Conservation (phyloP, 176 grass and related monocot species). For the Miscanthus lutarioriparius region DNA sequence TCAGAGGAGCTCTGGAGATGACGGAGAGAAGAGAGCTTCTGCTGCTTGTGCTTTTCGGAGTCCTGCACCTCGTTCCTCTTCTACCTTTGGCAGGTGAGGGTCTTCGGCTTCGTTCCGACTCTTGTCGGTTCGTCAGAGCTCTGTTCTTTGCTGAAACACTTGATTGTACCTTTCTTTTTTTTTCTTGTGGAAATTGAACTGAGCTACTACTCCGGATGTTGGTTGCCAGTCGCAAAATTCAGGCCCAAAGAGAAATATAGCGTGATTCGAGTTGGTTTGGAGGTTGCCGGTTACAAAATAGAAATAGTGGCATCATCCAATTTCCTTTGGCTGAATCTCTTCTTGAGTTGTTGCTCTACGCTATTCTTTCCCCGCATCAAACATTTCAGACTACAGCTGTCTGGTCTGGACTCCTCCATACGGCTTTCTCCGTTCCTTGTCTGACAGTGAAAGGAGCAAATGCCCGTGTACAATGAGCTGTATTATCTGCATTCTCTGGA, state of each 20-base stretch:
- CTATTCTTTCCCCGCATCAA: neutral
- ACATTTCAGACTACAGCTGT: neutral
- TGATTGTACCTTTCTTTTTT: neutral
- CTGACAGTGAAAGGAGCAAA: conserved; percentile 5
- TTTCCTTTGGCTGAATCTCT: neutral
- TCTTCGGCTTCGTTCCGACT: neutral
- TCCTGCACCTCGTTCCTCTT: conserved; percentile 12
- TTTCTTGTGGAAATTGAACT: neutral
- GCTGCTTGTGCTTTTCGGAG: neutral
- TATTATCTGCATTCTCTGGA: neutral
- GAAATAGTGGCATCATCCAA: neutral
- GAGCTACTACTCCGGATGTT: neutral
- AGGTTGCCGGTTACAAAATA: neutral
- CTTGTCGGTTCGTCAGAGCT: neutral
- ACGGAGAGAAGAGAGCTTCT: neutral
- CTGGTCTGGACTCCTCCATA: neutral
- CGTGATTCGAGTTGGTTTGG: too few species aligned
- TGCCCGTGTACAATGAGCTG: neutral
- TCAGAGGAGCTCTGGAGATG: neutral
- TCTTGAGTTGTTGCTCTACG: neutral
- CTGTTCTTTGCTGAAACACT: neutral
- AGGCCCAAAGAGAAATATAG: neutral
- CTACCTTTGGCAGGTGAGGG: conserved; percentile 32
- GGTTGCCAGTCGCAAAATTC: neutral
- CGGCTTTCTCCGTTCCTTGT: neutral